Evolutionary conservation across 164 flowering plant genomes (phyloP).

Genomic region (Stephania japonica): DNA sequence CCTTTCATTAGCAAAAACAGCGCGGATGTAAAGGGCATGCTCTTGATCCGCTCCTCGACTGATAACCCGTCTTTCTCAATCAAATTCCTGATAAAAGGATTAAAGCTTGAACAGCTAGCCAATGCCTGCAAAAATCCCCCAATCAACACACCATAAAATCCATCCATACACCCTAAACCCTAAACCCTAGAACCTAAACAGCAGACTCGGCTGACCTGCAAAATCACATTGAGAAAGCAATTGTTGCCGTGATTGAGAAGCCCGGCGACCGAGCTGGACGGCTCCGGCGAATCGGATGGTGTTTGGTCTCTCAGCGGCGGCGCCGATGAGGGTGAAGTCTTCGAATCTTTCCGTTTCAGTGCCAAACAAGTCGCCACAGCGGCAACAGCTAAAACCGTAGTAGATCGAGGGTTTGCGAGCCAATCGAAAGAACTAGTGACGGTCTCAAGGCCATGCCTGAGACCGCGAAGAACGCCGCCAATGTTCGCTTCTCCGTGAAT

Average conservation of each 20-base stretch:
- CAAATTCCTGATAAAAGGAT: slow-evolving; percentile 35
- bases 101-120: slow-evolving; percentile 63
- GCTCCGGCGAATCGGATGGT: slow-evolving; percentile 15
- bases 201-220: slow-evolving; percentile 52
- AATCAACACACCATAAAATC: not conserved
- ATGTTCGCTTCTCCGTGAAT: slow-evolving; percentile 20
- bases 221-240: slow-evolving; percentile 81
- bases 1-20: slow-evolving; percentile 61
- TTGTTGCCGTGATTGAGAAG: slow-evolving; percentile 84
- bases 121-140: slow-evolving; percentile 46
- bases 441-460: slow-evolving; percentile 25
- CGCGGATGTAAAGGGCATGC: slow-evolving; percentile 50
- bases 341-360: slow-evolving; percentile 31
- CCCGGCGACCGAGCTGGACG: slow-evolving; percentile 48
- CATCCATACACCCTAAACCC: not conserved
- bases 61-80: slow-evolving; percentile 33
- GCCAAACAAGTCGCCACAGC: slow-evolving; percentile 48
- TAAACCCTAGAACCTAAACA: not conserved
- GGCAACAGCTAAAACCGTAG: slow-evolving; percentile 33
- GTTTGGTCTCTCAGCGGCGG: slow-evolving; percentile 21
- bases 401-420: slow-evolving; percentile 36
- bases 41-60: slow-evolving; percentile 30
- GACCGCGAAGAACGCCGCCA: slow-evolving; percentile 18
- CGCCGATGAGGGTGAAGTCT: slow-evolving; percentile 21
- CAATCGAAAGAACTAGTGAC: slow-evolving; percentile 23